These are phyloP conservation scores for Isatis tinctoria DNA, from an alignment of 345 rosid species.

Conservation along the genomic window DNA sequence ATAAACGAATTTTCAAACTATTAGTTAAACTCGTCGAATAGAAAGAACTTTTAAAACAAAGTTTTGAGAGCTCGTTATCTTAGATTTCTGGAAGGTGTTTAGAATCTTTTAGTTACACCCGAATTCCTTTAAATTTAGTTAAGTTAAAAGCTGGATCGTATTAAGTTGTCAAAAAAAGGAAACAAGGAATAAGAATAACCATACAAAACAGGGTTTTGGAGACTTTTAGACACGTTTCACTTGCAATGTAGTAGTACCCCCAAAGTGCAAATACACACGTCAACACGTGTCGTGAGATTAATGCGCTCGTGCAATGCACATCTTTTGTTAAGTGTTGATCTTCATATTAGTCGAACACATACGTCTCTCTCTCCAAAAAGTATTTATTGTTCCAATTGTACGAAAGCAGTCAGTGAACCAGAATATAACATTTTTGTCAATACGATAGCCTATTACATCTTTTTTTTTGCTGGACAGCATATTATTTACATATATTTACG, in stretches of 20 bases:
- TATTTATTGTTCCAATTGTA: background rate
- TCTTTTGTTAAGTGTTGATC: background rate
- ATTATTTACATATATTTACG: too few relatives aligned
- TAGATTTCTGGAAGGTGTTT: too few relatives aligned
- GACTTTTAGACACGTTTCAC: background rate
- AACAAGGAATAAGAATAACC: background rate
- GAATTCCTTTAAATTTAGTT: background rate
- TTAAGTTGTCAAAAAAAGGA: background rate
- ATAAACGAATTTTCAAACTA: too few relatives aligned
- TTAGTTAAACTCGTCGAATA: too few relatives aligned
- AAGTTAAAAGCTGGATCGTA: background rate
- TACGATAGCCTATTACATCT: too few relatives aligned
- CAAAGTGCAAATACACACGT: background rate
- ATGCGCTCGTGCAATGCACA: conserved; percentile 8
- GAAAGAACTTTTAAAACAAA: too few relatives aligned
- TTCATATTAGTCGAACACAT: background rate
- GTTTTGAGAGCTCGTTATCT: too few relatives aligned
- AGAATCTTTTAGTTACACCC: too few relatives aligned
- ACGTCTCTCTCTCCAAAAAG: background rate
- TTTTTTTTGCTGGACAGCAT: too few relatives aligned
- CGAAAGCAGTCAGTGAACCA: too few relatives aligned
- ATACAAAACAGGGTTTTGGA: background rate
- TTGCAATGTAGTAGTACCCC: background rate
- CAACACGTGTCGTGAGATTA: background rate
- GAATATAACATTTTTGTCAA: too few relatives aligned